Base-by-base conservation (phyloP, 768 basidiomycete genomes). In the Boletellus sp. region DNA sequence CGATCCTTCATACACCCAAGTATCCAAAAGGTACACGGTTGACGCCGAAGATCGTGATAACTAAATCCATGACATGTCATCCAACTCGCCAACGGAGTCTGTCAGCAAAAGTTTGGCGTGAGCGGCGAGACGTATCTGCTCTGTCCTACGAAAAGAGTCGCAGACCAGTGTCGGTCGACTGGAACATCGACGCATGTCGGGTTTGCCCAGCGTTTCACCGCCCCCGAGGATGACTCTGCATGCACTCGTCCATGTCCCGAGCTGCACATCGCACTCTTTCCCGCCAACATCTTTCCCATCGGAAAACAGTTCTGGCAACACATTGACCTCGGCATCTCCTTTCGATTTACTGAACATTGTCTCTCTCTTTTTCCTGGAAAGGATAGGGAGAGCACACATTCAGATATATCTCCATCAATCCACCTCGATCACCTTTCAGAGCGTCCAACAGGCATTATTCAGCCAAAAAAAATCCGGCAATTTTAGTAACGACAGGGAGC, bases 281-380 rank as follows among this genome's bases (percentile, higher is more conserved):
- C 85, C 6, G 66, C 71, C 3, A 76, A 80, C 4, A 67, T 78
- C 4, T 84, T 78, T 58, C 60, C 77, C 9, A 65, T 85, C 7
- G 92, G 90, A 8, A 95, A 90, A 64, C 78, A 92, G 66, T 97
- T 94, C 69, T 98, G 95, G 95, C 94, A 97, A 58, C 95, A 97
- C 65, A 83, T 87, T 0, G 95, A 95, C 0, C 72, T 87, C 51
- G 94, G 94, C 1, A 84, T 99, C 35, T 92, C 89, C 3, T 93
- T 90, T 52, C 84, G 95, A 7, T 70, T 87, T 17, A 93, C 93
- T 4, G 92, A 94, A 51, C 76, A 82, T 50, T 93, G 89, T 62
- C 74, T 98, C 37, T 74, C 82, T 24, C 72, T 91, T 58, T 74
- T 94, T 2, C 78, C 83, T 0, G 15, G 45, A 7, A 78, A 78